A percentile compares a stretch with the other conserved stretches of the same genome.
These are phyloP conservation scores for Turnera subulata DNA, from an alignment of 345 rosid species.

Conservation along the genomic window DNA sequence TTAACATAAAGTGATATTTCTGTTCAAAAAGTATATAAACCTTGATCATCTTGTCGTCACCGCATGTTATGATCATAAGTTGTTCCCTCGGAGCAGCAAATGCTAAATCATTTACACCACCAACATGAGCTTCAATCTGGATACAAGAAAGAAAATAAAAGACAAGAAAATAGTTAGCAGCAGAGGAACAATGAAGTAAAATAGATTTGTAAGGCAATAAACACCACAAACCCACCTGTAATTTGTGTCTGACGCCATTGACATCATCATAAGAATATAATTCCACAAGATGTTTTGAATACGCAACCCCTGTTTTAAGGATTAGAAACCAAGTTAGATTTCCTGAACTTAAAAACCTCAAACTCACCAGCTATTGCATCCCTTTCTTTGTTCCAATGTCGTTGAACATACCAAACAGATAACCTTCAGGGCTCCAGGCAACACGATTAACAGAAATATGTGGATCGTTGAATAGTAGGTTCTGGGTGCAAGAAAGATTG, in stretches of 20 bases:
- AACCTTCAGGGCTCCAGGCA: conserved; percentile 54
- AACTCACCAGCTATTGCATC: neutral
- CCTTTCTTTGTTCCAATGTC: neutral
- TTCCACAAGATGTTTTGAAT: conserved; percentile 35
- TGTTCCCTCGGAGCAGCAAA: conserved; percentile 44
- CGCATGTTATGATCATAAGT: conserved; percentile 61
- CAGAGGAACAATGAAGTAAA: neutral
- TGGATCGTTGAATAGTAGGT: conserved; percentile 36
- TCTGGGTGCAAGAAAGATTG: conserved; percentile 23
- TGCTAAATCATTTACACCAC: conserved; percentile 73
- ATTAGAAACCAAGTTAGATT: neutral
- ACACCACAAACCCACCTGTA: conserved; percentile 21
- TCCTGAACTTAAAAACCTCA: neutral
- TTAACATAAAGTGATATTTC: neutral
- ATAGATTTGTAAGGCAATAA: neutral
- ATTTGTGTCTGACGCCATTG: conserved; percentile 17
- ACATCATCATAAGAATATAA: conserved; percentile 32
- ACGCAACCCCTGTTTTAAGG: conserved; percentile 33
- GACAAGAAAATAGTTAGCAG: neutral
- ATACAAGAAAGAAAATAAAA: conserved; percentile 11
- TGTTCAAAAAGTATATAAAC: conserved; percentile 27
- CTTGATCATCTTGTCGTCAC: conserved; percentile 75
- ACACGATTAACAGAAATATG: conserved; percentile 37
- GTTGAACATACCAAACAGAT: conserved; percentile 41
- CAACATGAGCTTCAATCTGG: conserved; percentile 76